Base-by-base conservation (phyloP, 305 asterid species). In the Stenogyne calaminthoides region DNA sequence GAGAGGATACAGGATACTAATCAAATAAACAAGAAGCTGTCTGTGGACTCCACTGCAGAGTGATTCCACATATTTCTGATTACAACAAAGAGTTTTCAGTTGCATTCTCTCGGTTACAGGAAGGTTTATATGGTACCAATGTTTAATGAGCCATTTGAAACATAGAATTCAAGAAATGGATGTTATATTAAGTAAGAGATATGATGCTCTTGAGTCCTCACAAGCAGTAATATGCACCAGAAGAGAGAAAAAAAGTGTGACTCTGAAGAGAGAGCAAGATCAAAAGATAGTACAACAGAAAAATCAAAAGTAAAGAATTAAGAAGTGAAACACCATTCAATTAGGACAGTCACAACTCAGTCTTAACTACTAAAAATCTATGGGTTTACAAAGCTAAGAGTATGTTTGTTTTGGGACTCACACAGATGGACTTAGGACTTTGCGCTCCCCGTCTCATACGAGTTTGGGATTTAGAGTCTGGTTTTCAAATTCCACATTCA, bases 341-440 rank as follows among this genome's bases (percentile, higher is more conserved):
- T 63, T 46, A 69, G 76, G 71, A 47, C 70, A 76, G 69, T 60
- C 55, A 67, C 49, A 69, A 44, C 61, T 20, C 74, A 54, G 25
- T 51, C 64, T 52, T 19, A 52, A 18, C 62, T 52, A 56, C 70
- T 67, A 29, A 61, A 39, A 52, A 12, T 20, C 55, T 40, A 40
- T 20, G 37, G 54, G 69, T 64, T 36, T 40, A 36, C 15, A 42
- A 64, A 64, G 37, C 32, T 64, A 40, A 64, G n/a, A n/a, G n/a
- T n/a, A n/a, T n/a, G n/a, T n/a, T n/a, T n/a, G n/a, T n/a, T n/a
- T n/a, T n/a, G n/a, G n/a, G n/a, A n/a, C n/a, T n/a, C n/a, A n/a
- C n/a, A n/a, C n/a, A n/a, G n/a, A n/a, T n/a, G n/a, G n/a, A n/a
- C n/a, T n/a, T n/a, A n/a, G n/a, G n/a, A n/a, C n/a, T n/a, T n/a